Evolutionary conservation across 768 basidiomycete genomes (phyloP).

Genomic region (Lactifluus piperatus): DNA sequence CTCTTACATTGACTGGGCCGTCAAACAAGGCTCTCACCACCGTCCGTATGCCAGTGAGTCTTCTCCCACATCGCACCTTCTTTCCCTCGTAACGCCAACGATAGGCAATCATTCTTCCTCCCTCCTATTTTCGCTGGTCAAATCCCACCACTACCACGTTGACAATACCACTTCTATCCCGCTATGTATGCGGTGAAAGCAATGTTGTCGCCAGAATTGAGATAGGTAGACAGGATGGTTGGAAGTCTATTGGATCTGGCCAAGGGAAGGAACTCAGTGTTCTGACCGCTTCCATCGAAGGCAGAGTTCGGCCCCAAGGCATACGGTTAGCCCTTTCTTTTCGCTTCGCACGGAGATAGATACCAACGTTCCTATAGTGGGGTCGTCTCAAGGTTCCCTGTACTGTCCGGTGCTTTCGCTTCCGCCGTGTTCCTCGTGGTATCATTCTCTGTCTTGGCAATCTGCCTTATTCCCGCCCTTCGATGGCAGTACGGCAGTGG

Average conservation of each 20-base stretch:
- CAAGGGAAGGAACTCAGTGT: constrained; percentile 69
- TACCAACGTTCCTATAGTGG: constrained; percentile 37
- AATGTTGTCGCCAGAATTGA: constrained; percentile 52
- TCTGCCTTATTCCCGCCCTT: constrained; percentile 28
- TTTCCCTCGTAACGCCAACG: neutral
- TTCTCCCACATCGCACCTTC: neutral
- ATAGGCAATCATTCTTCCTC: constrained; percentile 53
- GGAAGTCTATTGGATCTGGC: constrained; percentile 61
- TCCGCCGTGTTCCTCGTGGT: constrained; percentile 30
- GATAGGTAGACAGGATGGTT: constrained; percentile 64
- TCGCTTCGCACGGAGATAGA: neutral
- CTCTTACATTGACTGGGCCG: constrained; percentile 46
- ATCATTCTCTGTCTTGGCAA: constrained; percentile 27
- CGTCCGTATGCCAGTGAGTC: constrained; percentile 58
- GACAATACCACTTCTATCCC: constrained; percentile 47
- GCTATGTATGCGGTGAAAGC: constrained; percentile 42
- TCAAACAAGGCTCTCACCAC: constrained; percentile 55
- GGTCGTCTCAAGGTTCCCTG: constrained; percentile 59
- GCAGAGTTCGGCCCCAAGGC: constrained; percentile 56
- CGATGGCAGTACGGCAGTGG: constrained; percentile 22
- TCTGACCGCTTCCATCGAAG: constrained; percentile 49
- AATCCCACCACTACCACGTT: constrained; percentile 37
- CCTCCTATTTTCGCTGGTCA: constrained; percentile 31
- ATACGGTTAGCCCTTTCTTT: constrained; percentile 42
- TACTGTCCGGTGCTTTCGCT: constrained; percentile 41